Evolutionary conservation across 202 grass and related monocot genomes (phyloP), one percentile per base, ranked within the genome.

Genomic region (Musa balbisiana): DNA sequence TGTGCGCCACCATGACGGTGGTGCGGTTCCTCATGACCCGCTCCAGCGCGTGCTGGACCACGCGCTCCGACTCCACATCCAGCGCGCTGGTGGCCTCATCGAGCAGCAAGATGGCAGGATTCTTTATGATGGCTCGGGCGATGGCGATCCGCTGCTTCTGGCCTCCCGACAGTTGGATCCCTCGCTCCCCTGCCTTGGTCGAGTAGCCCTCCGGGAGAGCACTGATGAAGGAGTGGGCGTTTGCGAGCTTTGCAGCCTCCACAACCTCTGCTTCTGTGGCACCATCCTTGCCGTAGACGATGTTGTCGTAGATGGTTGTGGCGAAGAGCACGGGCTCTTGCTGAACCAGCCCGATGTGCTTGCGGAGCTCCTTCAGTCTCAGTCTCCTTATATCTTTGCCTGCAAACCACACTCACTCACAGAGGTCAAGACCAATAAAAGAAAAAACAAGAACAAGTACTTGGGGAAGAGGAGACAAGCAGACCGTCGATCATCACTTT

Each of bases 101-200:
- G 11, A 93, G 82, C 51, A 93, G 63, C 53, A 93, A 72, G 83
- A 97, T 89, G 1, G 88, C 83, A 0, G 91, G 94, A 33, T 98
- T 81, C 80, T 94, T 94, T 0, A 94, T 84, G 55, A 98, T 94
- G 25, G 94, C 94, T 1, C 94, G 84, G 3, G 94, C 94, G 33
- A 98, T 98, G n/a, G 94, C 94, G 63, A 98, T 88, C 3, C 94
- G 91, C 87, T 98, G 94, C 83, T 84, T 87, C 85, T 98, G 94
- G 27, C 94, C 94, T 10, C 94, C 94, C 0, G 94, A 98, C 6
- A 98, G 81, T 66, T 98, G 94, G 81, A 98, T 87, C 14, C 94
- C 94, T 4, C 90, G 83, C 85, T 98, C 94, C 12, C 94, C 94
- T 19, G 88, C 94, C 85, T 83, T 98, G 1, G 94, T 98, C 73